Evolutionary conservation across 192 early-diverging fungal species (phyloP).

Genomic region (Umbelopsis sp.): DNA sequence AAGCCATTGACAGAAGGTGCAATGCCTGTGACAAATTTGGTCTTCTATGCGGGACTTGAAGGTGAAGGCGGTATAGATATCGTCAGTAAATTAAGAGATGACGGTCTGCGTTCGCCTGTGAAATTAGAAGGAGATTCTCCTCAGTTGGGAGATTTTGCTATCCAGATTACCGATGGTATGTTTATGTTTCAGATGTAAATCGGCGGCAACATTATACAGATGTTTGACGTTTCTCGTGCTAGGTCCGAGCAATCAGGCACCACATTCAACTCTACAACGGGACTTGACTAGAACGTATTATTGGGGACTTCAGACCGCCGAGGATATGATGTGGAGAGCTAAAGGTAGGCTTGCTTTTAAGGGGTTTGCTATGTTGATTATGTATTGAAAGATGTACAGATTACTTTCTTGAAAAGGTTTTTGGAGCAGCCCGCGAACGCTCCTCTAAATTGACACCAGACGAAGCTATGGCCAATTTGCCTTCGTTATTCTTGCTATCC

Average conservation of each 20-base stretch:
- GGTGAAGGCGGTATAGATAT: constrained; percentile 67
- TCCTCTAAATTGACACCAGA: constrained; percentile 12
- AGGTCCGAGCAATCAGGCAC: constrained; percentile 27
- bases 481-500: constrained; percentile 21
- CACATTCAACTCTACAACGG: constrained; percentile 6
- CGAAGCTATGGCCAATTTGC: constrained; percentile 24
- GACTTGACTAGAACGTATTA: constrained; percentile 44
- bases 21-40: constrained; percentile 50
- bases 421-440: constrained; percentile 29
- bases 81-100: constrained; percentile 30
- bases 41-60: constrained; percentile 84
- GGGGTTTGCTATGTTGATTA: neutral
- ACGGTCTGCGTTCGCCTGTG: constrained; percentile 40
- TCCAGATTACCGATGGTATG: constrained; percentile 62
- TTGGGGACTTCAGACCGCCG: constrained; percentile 38
- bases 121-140: constrained; percentile 58
- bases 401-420: constrained; percentile 31
- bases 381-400: constrained; percentile 33
- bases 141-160: constrained; percentile 75
- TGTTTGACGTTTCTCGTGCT: neutral
- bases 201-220: neutral
- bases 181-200: neutral
- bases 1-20: constrained; percentile 50
- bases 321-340: constrained; percentile 59
- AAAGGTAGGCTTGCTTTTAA: constrained; percentile 48